Evolutionary conservation across 257 asterid genomes (phyloP).

Genomic region (Nicotiana tabacum): DNA sequence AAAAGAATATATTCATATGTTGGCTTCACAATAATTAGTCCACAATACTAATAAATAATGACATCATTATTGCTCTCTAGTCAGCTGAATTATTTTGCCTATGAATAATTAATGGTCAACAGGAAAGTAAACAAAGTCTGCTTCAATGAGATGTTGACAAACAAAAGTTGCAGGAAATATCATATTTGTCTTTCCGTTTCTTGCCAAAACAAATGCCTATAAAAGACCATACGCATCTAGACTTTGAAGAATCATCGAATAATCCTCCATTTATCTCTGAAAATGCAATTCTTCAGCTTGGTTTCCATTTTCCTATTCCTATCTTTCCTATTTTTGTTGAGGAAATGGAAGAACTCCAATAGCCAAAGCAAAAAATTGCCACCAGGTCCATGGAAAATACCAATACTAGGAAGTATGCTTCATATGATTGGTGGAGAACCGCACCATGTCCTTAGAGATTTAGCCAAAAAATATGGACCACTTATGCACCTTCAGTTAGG

Average conservation of each 20-base stretch:
- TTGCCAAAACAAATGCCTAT: not conserved
- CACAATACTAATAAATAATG: too few relatives aligned
- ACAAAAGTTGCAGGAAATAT: not conserved
- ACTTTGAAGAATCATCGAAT: not conserved
- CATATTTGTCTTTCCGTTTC: not conserved
- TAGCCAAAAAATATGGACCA: conserved; percentile 28
- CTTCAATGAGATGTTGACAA: not conserved
- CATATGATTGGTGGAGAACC: conserved; percentile 19
- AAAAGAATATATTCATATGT: too few relatives aligned
- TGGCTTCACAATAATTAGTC: too few relatives aligned
- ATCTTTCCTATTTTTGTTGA: not conserved
- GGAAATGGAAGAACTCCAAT: not conserved
- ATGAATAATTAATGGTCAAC: too few relatives aligned
- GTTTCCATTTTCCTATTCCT: not conserved
- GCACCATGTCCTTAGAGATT: conserved; percentile 21
- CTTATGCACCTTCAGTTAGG: conserved; percentile 14
- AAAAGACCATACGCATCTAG: not conserved
- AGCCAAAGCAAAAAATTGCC: conserved; percentile 14
- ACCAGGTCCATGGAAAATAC: conserved; percentile 40
- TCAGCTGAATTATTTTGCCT: too few relatives aligned
- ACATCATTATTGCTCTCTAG: too few relatives aligned
- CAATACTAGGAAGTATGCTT: conserved; percentile 28
- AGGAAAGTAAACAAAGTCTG: not conserved
- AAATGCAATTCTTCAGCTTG: not conserved
- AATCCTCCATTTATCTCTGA: not conserved